A percentile compares a stretch with the other conserved stretches of the same genome.
Evolutionary conservation across 23 red algal genomes (phyloP).

Genomic region (Gracilaria domingensis): DNA sequence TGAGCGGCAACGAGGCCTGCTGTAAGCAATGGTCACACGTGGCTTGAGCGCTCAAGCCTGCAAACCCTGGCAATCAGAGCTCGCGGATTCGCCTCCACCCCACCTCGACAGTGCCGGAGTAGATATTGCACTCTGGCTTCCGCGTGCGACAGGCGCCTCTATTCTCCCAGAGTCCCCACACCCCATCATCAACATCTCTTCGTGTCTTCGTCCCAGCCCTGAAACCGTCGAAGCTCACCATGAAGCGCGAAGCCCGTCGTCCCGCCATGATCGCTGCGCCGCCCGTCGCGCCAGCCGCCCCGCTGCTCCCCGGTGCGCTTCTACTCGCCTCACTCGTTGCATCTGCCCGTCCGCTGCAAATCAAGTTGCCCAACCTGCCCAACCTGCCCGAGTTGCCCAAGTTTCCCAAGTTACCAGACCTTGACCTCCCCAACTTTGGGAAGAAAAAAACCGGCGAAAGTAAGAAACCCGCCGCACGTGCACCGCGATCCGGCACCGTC

Average conservation of each 20-base stretch:
- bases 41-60: too few species aligned
- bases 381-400: conserved; percentile 43
- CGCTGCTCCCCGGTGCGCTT: neutral
- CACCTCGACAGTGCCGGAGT: too few species aligned
- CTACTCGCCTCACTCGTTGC: neutral
- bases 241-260: neutral
- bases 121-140: too few species aligned
- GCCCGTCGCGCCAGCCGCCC: neutral
- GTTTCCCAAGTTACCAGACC: conserved; percentile 52
- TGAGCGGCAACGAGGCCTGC: too few species aligned
- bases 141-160: too few species aligned
- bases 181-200: too few species aligned
- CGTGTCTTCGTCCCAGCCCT: neutral
- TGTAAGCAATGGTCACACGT: too few species aligned
- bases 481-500: neutral
- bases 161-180: too few species aligned
- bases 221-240: neutral
- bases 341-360: conserved; percentile 23
- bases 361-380: conserved; percentile 56
- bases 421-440: conserved; percentile 62
- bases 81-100: too few species aligned
- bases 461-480: conserved; percentile 6
- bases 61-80: too few species aligned
- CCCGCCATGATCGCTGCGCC: neutral
- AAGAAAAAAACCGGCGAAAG: conserved; percentile 16